Conservation (phyloP, 495 filamentous ascomycete species). For the Podospora pseudoanserina region DNA sequence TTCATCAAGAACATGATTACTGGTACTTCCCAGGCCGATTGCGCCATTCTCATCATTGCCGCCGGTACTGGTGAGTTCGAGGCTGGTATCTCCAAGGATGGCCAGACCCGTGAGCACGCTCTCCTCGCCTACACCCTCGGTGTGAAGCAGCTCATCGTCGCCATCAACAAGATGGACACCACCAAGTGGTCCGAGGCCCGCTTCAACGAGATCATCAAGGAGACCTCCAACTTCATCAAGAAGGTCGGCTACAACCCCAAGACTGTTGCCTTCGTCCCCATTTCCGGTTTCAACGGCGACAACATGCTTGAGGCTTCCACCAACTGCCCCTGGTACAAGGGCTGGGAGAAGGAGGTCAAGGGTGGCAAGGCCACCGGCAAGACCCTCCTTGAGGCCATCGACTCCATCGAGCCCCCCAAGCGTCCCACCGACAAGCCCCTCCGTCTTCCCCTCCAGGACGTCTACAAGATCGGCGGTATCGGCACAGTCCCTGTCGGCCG, state of each 20-base stretch:
- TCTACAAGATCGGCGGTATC: conserved; percentile 99
- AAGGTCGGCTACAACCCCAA: conserved; percentile 99
- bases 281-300: conserved; percentile 99
- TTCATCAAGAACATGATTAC: conserved; percentile 99
- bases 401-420: conserved; percentile 87
- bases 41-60: conserved; percentile 99
- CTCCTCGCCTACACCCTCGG: conserved; percentile 99
- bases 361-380: conserved; percentile 82
- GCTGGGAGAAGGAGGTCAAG: conserved; percentile 99
- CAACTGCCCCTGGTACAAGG: conserved; percentile 99
- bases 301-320: conserved; percentile 93
- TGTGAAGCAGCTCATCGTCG: conserved; percentile 99
- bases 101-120: conserved; percentile 99
- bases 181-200: conserved; percentile 95
- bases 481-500: conserved; percentile 98
- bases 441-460: conserved; percentile 99
- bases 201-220: conserved; percentile 99
- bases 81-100: conserved; percentile 99
- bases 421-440: conserved; percentile 97
- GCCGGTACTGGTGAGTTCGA: conserved; percentile 99
- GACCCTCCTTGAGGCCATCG: conserved; percentile 99
- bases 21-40: conserved; percentile 99
- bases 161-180: conserved; percentile 99
- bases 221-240: conserved; percentile 99
- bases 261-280: conserved; percentile 94